A percentile compares a stretch with the other conserved stretches of the same genome.
These are phyloP conservation scores for Globisporangium emineosum DNA, from an alignment of 352 stramenopile species.

Conservation along the genomic window DNA sequence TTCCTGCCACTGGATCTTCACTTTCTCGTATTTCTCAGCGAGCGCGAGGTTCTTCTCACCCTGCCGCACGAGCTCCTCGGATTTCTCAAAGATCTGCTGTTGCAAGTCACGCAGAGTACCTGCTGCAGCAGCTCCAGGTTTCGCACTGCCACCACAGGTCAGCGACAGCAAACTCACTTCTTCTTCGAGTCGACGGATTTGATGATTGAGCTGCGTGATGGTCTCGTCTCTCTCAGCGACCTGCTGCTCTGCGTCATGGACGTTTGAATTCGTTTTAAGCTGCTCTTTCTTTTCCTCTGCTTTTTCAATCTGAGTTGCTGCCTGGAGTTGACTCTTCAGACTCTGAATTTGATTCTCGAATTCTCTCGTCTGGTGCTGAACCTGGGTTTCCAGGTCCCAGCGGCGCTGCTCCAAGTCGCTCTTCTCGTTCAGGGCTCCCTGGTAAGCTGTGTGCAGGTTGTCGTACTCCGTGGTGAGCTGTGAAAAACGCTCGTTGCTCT, in stretches of 20 bases:
- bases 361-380: slow-evolving; percentile 24
- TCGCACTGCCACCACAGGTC: slow-evolving; percentile 14
- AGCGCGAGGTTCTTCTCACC: slow-evolving; percentile 65
- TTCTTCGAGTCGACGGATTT: slow-evolving; percentile 44
- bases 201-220: slow-evolving; percentile 30
- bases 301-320: not conserved
- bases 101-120: slow-evolving; percentile 47
- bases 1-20: slow-evolving; percentile 37
- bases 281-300: not conserved
- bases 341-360: slow-evolving; percentile 26
- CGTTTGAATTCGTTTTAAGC: not conserved
- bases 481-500: slow-evolving; percentile 51
- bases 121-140: slow-evolving; percentile 25
- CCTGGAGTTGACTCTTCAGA: slow-evolving; percentile 11
- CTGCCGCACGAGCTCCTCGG: slow-evolving; percentile 67
- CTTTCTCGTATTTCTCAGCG: slow-evolving; percentile 37
- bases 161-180: slow-evolving; percentile 49
- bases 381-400: slow-evolving; percentile 21
- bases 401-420: slow-evolving; percentile 24
- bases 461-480: slow-evolving; percentile 61
- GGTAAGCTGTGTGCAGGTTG: slow-evolving; percentile 30
- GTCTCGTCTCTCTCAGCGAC: slow-evolving; percentile 28
- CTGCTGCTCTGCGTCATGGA: slow-evolving; percentile 34
- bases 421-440: slow-evolving; percentile 30
- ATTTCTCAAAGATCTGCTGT: slow-evolving; percentile 71